phyloP scores from a whole-genome alignment of 345 rosid genomes.

The Carallia pectinifolia region DNA sequence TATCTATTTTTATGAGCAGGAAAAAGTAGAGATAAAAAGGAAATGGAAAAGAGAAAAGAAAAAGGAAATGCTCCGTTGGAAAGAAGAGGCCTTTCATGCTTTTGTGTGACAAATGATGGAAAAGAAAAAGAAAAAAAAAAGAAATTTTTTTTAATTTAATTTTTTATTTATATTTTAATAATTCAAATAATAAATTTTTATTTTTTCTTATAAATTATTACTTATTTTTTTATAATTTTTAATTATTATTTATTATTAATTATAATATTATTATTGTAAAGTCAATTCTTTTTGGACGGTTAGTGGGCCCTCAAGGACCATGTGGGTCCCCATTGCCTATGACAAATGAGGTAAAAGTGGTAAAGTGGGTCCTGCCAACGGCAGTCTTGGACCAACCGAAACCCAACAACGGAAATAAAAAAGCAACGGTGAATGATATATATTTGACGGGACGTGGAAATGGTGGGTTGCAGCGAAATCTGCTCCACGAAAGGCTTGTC shows the following conservation, averaged over 20 bases:
- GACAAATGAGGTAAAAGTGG: neutral
- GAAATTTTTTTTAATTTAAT: no score
- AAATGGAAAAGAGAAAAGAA: neutral
- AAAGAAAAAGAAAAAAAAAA: no score
- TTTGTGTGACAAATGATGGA: no score
- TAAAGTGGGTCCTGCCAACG: neutral
- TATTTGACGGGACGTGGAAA: neutral
- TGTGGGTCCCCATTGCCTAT: neutral
- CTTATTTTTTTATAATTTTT: no score
- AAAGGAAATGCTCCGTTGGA: neutral
- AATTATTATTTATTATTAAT: no score
- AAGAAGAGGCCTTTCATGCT: neutral
- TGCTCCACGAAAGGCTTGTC: no score
- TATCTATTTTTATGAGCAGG: no score
- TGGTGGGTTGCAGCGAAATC: no score
- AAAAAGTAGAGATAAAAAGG: neutral
- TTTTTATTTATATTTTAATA: no score
- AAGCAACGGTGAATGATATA: neutral
- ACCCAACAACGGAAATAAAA: neutral
- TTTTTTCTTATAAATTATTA: no score
- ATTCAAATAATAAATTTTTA: no score
- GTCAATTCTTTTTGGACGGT: slow-evolving; percentile 19
- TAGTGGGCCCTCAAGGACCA: slow-evolving; percentile 7
- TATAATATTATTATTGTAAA: no score
- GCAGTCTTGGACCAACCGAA: slow-evolving; percentile 6